Evolutionary conservation across 495 filamentous ascomycete genomes (phyloP).

Genomic region (Penicillium canariense): DNA sequence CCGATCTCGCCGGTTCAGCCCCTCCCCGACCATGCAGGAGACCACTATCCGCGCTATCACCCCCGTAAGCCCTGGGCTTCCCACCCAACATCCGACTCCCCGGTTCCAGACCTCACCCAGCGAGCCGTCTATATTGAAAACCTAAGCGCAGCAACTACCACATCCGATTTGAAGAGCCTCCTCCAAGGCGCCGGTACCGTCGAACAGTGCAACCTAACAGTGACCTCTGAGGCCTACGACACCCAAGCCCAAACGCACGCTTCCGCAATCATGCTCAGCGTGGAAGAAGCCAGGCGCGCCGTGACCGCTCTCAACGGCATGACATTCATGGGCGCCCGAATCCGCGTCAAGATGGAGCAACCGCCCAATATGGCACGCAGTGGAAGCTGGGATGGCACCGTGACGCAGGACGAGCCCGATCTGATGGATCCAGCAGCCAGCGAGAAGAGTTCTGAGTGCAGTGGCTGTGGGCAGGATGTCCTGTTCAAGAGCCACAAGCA

Average conservation of each 20-base stretch:
- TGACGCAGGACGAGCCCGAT: neutral
- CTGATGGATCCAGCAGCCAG: neutral
- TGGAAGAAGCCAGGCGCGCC: constrained; percentile 37
- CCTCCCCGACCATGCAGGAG: constrained; percentile 6
- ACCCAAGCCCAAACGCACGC: constrained; percentile 25
- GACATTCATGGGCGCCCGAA: constrained; percentile 31
- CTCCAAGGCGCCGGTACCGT: constrained; percentile 26
- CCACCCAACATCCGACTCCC: constrained; percentile 8
- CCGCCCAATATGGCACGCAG: constrained; percentile 3
- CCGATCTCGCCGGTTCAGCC: constrained; percentile 28
- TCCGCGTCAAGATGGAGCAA: constrained; percentile 30
- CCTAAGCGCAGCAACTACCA: constrained; percentile 25
- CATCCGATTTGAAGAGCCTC: constrained; percentile 21
- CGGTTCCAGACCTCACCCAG: constrained; percentile 5
- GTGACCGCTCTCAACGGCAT: constrained; percentile 32
- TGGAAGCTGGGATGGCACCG: constrained; percentile 12
- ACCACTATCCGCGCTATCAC: constrained; percentile 4
- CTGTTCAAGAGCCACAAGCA: neutral
- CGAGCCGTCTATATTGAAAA: constrained; percentile 33
- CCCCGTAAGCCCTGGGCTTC: constrained; percentile 15
- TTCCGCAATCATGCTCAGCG: constrained; percentile 31
- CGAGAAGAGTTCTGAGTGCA: constrained; percentile 3
- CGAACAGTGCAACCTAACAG: constrained; percentile 32
- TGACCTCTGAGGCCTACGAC: constrained; percentile 13
- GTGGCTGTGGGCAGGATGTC: neutral